Base-by-base conservation (phyloP, 345 rosid species). In the Rhodamnia rubescens region DNA sequence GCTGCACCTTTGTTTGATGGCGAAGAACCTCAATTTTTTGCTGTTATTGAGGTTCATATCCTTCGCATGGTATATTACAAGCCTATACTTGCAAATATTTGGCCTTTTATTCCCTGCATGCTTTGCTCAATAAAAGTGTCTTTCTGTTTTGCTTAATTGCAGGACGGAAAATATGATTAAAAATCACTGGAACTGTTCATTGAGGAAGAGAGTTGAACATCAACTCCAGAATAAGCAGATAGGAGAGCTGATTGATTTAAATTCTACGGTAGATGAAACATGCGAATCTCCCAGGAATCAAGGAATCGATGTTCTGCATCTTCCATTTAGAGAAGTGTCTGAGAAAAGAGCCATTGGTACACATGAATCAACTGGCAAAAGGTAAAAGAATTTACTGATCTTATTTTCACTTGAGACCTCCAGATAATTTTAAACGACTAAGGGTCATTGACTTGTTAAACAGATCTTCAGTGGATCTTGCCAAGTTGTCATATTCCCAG, bases 151-250 rank as follows among this genome's bases (percentile, higher is more conserved):
- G 22, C 29, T 40, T 11, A 29, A 53, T 86, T 57, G 29, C 90
- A 94, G 96, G 92, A 90, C 93, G 53, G 92, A 94, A 82, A 94
- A 95, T 80, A 88, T 95, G 51, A 92, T 93, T 55, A 95, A 95
- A 87, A 95, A 93, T 78, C 94, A 90, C 53, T 92, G 97, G 97
- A 95, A 94, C 81, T 92, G 94, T 84, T 92, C 95, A 51, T 69
- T 93, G 86, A 94, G 90, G 89, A 95, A 91, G 87, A 95, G 91
- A 84, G 75, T 89, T 36, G 91, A 86, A 16, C 78, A 27, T 53
- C 83, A 21, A 50, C n/a, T 54, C 16, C 36, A 53, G 57, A 56
- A 51, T 32, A 78, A 44, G 74, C 44, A 81, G 44, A 69, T 40
- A 24, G 56, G 5, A 44, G 53, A 47, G 29, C 44, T 50, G 81